phyloP scores from a whole-genome alignment of 306 rosid species.

The Luffa aegyptiaca region DNA sequence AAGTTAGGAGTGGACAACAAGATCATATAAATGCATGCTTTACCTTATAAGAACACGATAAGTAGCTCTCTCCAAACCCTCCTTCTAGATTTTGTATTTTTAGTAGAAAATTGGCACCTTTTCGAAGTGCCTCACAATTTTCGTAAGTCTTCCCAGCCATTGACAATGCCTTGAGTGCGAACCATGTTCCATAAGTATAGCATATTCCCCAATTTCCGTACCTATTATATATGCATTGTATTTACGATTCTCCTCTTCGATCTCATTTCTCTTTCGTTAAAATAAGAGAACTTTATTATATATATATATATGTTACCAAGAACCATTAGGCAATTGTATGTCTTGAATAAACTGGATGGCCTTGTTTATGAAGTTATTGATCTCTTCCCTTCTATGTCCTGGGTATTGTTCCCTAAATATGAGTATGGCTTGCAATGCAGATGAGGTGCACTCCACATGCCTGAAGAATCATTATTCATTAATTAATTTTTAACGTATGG shows the following conservation, averaged over 20 bases:
- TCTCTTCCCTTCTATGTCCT: conserved; percentile 26
- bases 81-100: conserved; percentile 25
- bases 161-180: conserved; percentile 23
- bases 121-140: conserved; percentile 25
- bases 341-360: conserved; percentile 28
- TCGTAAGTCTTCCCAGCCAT: conserved; percentile 24
- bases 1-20: too few species aligned
- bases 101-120: conserved; percentile 24
- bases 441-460: conserved; percentile 35
- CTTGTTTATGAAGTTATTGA: conserved; percentile 22
- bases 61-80: conserved; percentile 38
- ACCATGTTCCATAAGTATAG: conserved; percentile 37
- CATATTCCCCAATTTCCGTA: conserved; percentile 38
- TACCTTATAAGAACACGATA: conserved; percentile 32
- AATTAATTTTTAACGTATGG: neutral
- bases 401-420: conserved; percentile 27
- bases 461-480: neutral
- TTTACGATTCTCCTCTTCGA: too few species aligned
- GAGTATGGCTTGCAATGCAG: conserved; percentile 25
- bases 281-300: too few species aligned
- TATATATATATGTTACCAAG: conserved; percentile 17
- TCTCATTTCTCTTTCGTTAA: too few species aligned
- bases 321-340: conserved; percentile 29
- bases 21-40: too few species aligned
- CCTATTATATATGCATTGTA: neutral